Percentiles rank a stretch among this genome's conserved stretches.
These are phyloP conservation scores for Elsinoe necatrix DNA, from an alignment of 2,329 filamentous ascomycete genomes.

Conservation along the genomic window DNA sequence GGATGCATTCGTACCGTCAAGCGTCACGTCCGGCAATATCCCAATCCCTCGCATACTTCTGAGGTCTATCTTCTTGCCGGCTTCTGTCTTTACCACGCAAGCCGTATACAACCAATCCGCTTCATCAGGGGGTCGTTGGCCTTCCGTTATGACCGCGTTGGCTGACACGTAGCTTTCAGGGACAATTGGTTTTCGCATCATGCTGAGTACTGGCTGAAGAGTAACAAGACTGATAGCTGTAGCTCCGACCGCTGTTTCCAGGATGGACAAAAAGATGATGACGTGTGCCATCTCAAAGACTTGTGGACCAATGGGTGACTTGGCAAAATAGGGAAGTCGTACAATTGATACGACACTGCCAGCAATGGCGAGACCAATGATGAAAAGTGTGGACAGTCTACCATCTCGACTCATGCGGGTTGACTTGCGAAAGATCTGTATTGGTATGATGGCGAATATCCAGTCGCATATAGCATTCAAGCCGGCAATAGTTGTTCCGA, in stretches of 20 bases:
- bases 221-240: slow-evolving; percentile 1
- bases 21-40: slow-evolving; percentile 5
- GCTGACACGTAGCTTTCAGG: not conserved
- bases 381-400: slow-evolving; percentile 2
- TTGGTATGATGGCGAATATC: slow-evolving; percentile 4
- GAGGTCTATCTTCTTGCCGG: not conserved
- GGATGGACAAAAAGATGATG: slow-evolving; percentile 6
- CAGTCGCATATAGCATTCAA: slow-evolving; percentile 10
- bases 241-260: slow-evolving; percentile 10
- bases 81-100: not conserved
- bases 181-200: not conserved
- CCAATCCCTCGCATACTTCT: not conserved
- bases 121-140: not conserved
- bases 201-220: not conserved
- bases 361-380: slow-evolving; percentile 2
- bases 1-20: not conserved
- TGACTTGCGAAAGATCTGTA: not conserved
- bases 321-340: slow-evolving; percentile 1
- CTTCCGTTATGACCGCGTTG: not conserved
- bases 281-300: not conserved
- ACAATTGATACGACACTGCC: slow-evolving; percentile 1
- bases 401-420: not conserved
- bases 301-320: not conserved
- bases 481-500: not conserved
- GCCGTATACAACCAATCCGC: not conserved